phyloP scores from a whole-genome alignment of 371 early-diverging fungal genomes.

The Rhizopus delemar region DNA sequence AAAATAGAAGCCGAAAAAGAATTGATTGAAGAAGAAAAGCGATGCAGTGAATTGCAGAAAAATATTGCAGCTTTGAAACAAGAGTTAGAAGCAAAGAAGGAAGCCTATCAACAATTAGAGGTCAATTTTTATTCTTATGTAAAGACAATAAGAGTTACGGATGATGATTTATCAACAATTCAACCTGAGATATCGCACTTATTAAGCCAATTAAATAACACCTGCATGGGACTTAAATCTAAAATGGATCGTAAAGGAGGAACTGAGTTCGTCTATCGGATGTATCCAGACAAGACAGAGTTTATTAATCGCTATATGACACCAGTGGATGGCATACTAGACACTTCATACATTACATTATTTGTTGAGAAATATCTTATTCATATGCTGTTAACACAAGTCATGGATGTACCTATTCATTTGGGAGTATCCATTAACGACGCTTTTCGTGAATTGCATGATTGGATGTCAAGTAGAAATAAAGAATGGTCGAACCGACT shows the following conservation, averaged over 20 bases:
- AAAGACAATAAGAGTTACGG: slow-evolving; percentile 45
- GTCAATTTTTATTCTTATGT: slow-evolving; percentile 46
- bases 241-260: slow-evolving; percentile 38
- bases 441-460: slow-evolving; percentile 30
- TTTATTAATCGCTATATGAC: slow-evolving; percentile 19
- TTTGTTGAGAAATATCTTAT: slow-evolving; percentile 44
- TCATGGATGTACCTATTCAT: slow-evolving; percentile 43
- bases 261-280: slow-evolving; percentile 27
- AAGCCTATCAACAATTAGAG: slow-evolving; percentile 41
- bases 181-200: slow-evolving; percentile 43
- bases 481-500: slow-evolving; percentile 42
- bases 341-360: slow-evolving; percentile 38
- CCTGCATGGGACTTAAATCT: slow-evolving; percentile 42
- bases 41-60: slow-evolving; percentile 25
- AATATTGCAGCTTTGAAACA: slow-evolving; percentile 17
- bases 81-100: slow-evolving; percentile 38
- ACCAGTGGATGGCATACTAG: slow-evolving; percentile 21
- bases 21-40: slow-evolving; percentile 22
- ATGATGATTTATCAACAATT: slow-evolving; percentile 52
- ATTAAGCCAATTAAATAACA: slow-evolving; percentile 38
- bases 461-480: slow-evolving; percentile 43
- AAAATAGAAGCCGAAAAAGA: slow-evolving; percentile 15
- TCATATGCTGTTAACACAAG: slow-evolving; percentile 21
- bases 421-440: slow-evolving; percentile 44
- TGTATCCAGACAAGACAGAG: slow-evolving; percentile 13